Percentiles rank a stretch among this genome's conserved stretches.
phyloP scores from a whole-genome alignment of 1,139 yeast species.

The Candida sojae region DNA sequence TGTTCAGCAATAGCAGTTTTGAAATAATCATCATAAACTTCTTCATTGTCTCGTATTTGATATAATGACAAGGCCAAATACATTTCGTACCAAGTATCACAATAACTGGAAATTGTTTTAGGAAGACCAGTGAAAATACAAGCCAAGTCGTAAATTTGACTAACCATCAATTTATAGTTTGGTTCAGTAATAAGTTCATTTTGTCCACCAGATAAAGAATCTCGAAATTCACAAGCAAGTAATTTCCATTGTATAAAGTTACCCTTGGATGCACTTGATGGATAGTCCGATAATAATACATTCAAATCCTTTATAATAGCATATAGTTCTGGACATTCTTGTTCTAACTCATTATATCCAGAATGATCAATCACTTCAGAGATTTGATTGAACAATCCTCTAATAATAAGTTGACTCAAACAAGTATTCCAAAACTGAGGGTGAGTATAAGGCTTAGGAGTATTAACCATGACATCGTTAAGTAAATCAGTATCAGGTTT shows the following conservation, averaged over 20 bases:
- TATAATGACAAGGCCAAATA: constrained; percentile 61
- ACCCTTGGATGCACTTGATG: constrained; percentile 41
- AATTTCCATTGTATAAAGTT: constrained; percentile 54
- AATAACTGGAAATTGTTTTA: constrained; percentile 46
- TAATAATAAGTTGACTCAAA: constrained; percentile 53
- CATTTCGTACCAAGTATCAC: constrained; percentile 73
- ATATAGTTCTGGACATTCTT: constrained; percentile 27
- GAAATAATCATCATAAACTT: constrained; percentile 35
- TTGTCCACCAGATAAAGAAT: constrained; percentile 30
- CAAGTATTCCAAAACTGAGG: constrained; percentile 65
- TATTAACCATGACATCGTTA: constrained; percentile 43
- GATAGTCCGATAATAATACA: constrained; percentile 40
- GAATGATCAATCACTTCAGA: constrained; percentile 46
- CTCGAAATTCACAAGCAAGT: constrained; percentile 52
- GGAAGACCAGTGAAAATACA: constrained; percentile 56
- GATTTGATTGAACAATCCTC: constrained; percentile 67
- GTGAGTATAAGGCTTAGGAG: constrained; percentile 52
- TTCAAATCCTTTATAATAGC: constrained; percentile 51
- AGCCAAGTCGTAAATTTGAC: constrained; percentile 46
- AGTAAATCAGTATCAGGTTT: constrained; percentile 55
- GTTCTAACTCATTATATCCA: constrained; percentile 38
- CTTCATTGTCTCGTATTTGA: constrained; percentile 51
- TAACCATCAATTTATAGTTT: constrained; percentile 27
- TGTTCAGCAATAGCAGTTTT: constrained; percentile 33
- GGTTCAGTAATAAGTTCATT: constrained; percentile 19